phyloP scores from a whole-genome alignment of 75 land plant species.

The Adiantum capillusveneris region DNA sequence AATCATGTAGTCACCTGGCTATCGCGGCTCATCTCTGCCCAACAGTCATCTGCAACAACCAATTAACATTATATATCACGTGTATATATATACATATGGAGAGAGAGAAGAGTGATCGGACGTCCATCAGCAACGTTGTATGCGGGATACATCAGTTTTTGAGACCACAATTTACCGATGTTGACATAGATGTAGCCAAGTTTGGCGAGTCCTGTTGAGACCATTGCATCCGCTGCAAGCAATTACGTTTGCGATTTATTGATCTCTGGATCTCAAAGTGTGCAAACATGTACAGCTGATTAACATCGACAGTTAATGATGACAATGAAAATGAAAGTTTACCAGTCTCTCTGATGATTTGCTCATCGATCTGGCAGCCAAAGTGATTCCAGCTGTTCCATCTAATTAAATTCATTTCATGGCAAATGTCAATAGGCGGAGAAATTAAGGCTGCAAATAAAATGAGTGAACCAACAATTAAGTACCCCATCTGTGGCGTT shows the following conservation, averaged over 20 bases:
- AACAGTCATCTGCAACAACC: conserved; percentile 37
- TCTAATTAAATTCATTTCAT: conserved; percentile 17
- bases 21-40: conserved; percentile 38
- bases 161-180: conserved; percentile 24
- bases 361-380: conserved; percentile 76
- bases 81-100: background rate
- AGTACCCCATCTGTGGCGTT: conserved; percentile 93
- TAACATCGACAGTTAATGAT: too few relatives aligned
- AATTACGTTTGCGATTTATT: too few relatives aligned
- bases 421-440: background rate
- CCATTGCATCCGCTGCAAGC: conserved; percentile 47
- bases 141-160: too few relatives aligned
- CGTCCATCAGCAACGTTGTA: too few relatives aligned
- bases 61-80: background rate
- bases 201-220: conserved; percentile 32
- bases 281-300: too few relatives aligned
- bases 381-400: conserved; percentile 99
- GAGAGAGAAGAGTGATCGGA: too few relatives aligned
- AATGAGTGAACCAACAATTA: background rate
- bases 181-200: conserved; percentile 37
- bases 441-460: background rate
- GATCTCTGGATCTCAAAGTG: too few relatives aligned
- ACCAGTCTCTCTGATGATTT: conserved; percentile 79
- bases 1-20: conserved; percentile 11
- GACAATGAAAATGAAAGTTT: background rate